Conservation (phyloP, 805 yeast species). For the Candida insectorum region DNA sequence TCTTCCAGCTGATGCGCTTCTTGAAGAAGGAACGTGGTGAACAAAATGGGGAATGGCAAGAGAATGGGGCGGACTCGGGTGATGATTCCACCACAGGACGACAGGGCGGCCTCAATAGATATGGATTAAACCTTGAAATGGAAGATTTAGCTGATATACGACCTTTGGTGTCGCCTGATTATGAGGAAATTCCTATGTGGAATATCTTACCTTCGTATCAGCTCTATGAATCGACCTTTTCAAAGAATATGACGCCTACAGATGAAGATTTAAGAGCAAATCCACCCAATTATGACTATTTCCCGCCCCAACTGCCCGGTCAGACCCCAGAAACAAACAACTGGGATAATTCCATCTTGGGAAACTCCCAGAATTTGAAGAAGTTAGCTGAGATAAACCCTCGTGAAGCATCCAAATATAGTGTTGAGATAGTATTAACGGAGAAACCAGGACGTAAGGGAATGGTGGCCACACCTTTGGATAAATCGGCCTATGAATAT, state of each 20-base stretch:
- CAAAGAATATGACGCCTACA: constrained; percentile 32
- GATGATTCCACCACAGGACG: too few relatives aligned
- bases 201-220: constrained; percentile 40
- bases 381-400: constrained; percentile 26
- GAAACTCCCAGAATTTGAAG: constrained; percentile 34
- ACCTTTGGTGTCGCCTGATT: constrained; percentile 13
- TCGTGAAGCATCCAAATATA: constrained; percentile 19
- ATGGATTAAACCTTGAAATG: constrained; percentile 1
- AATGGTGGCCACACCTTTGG: constrained; percentile 22
- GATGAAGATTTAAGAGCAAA: constrained; percentile 24
- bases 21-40: too few relatives aligned
- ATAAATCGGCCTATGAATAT: constrained; percentile 30
- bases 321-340: constrained; percentile 5
- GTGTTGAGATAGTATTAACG: constrained; percentile 29
- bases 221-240: constrained; percentile 36
- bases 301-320: neutral
- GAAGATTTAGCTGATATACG: neutral
- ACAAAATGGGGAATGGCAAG: too few relatives aligned
- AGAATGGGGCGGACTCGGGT: too few relatives aligned
- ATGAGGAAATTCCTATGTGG: constrained; percentile 31
- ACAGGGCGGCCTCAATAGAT: too few relatives aligned
- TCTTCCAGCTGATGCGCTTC: too few relatives aligned
- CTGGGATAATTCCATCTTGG: constrained; percentile 34
- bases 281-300: constrained; percentile 29
- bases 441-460: constrained; percentile 28